Base-by-base conservation (phyloP, 208 protist genomes). In the Trypanosoma melophagium region DNA sequence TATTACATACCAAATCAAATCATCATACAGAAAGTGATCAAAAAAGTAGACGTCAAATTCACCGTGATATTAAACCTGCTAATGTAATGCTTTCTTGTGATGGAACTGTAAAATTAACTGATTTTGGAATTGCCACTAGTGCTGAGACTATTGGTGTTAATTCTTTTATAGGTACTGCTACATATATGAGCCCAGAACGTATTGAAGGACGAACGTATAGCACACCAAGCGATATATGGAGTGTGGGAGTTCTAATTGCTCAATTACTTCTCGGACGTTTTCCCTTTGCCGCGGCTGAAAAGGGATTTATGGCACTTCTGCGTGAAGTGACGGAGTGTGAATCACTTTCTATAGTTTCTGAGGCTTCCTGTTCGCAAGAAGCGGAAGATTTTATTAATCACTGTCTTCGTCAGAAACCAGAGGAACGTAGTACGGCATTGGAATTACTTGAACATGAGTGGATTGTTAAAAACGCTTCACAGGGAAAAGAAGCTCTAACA, bases 131-230 rank as follows among this genome's bases (percentile, higher is more conserved):
- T 25, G 86, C 86, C 35, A 83, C 87, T 19, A 90, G 92, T 59
- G 75, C 93, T 0, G 89, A 95, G 38, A 95, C 85, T 14, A 90
- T 94, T 51, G 80, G 81, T 49, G 88, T 86, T 31, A 89, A 83
- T 66, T 94, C 87, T 17, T 97, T 96, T 74, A 84, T 93, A 1
- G 90, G 90, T 22, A 96, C 90, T 21, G 80, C 84, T 4, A 89
- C 83, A 13, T 96, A 93, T 73, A 96, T 96, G 90, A 90, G 84
- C 42, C 90, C 90, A 17, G 88, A 96, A 70, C 82, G 86, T 57
- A 92, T 91, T 63, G 86, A 84, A 44, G 90, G 90, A 19, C 85
- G 74, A 12, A 79, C 74, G 14, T 88, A 90, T 60, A 90, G 80
- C 73, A 90, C 85, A 16, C 83, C 87, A 16, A 92, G 84, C 61